A percentile compares a stretch with the other conserved stretches of the same genome.
phyloP scores from a whole-genome alignment of 2,329 filamentous ascomycete species.

The Decorospora gaudefroyi region DNA sequence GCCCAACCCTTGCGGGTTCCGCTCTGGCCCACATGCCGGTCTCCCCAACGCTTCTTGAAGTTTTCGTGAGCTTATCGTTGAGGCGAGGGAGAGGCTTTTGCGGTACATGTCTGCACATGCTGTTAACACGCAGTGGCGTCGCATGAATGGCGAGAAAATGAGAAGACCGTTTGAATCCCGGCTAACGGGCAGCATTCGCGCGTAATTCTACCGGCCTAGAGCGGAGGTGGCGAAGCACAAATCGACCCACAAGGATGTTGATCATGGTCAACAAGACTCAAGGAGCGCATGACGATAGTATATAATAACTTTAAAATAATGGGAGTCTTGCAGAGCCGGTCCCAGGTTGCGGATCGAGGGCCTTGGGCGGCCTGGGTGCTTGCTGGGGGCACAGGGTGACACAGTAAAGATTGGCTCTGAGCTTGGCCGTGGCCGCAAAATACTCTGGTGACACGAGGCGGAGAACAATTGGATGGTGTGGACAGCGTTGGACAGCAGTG shows the following conservation, averaged over 20 bases:
- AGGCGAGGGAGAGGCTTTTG: neutral
- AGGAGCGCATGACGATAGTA: conserved; percentile 19
- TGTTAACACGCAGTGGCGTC: neutral
- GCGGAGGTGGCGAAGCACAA: conserved; percentile 11
- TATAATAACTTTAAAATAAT: too few relatives aligned
- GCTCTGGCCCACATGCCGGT: conserved; percentile 3
- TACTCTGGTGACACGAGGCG: neutral
- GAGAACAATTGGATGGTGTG: conserved; percentile 11
- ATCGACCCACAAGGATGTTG: conserved; percentile 14
- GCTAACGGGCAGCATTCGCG: neutral
- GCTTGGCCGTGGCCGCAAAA: neutral
- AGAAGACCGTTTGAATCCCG: too few relatives aligned
- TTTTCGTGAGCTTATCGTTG: conserved; percentile 2
- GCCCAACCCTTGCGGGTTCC: conserved; percentile 5
- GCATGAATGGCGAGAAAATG: too few relatives aligned
- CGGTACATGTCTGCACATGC: neutral
- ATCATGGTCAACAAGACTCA: conserved; percentile 16
- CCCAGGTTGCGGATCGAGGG: conserved; percentile 17
- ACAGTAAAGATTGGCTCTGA: conserved; percentile 8
- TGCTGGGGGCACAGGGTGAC: conserved; percentile 11
- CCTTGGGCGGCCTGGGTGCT: conserved; percentile 11
- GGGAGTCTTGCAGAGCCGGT: conserved; percentile 18
- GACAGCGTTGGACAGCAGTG: conserved; percentile 18
- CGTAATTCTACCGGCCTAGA: conserved; percentile 8
- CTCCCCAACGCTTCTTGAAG: conserved; percentile 10